These are phyloP conservation scores for Hyphodiscus sp. DNA, from an alignment of 2,329 filamentous ascomycete genomes.

Conservation along the genomic window DNA sequence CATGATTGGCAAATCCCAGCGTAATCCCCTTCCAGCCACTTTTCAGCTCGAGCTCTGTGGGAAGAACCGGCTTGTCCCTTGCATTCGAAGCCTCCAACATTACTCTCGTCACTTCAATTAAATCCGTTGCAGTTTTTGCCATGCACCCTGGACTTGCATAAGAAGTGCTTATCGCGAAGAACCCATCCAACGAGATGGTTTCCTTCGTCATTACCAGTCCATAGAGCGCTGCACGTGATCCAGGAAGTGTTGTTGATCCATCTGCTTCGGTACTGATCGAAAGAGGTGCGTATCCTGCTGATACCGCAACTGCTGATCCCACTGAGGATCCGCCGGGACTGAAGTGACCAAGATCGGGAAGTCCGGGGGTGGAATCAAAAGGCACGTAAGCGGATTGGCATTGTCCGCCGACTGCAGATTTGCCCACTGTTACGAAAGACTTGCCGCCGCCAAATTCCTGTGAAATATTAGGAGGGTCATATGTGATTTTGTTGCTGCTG, in stretches of 20 bases:
- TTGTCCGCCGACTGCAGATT: conserved; percentile 12
- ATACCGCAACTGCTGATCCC: conserved; percentile 2
- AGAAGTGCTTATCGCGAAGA: neutral
- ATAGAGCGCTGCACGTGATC: neutral
- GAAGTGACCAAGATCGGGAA: neutral
- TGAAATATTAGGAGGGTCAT: neutral
- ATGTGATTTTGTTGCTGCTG: neutral
- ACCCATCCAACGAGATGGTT: neutral
- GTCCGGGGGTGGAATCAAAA: neutral
- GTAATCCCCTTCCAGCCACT: neutral
- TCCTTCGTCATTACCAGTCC: neutral
- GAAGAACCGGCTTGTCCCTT: neutral
- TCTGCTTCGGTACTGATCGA: conserved; percentile 3
- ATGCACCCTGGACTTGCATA: conserved; percentile 1
- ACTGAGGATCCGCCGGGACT: conserved; percentile 54
- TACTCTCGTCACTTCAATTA: neutral
- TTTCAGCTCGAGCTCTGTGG: neutral
- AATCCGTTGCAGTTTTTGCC: conserved; percentile 1
- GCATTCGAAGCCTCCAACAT: neutral
- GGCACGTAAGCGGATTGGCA: conserved; percentile 11
- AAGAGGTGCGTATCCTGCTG: conserved; percentile 3
- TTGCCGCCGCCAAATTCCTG: neutral
- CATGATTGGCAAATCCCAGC: neutral
- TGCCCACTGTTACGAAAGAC: neutral
- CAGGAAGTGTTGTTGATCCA: neutral